Conservation (phyloP, 805 yeast genomes). For the Millerozyma miso region DNA sequence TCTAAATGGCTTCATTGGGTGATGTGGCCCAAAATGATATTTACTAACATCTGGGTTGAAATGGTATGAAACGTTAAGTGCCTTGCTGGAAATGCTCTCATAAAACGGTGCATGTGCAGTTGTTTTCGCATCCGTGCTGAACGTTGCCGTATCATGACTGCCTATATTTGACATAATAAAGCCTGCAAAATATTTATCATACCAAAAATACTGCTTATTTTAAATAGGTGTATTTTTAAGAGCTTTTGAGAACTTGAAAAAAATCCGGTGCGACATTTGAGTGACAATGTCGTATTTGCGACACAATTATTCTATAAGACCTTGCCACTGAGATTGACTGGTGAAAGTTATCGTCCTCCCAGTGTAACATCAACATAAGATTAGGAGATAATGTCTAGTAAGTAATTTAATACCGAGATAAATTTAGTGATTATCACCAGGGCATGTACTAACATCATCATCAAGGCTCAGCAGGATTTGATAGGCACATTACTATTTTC, state of each 20-base stretch:
- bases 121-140: constrained; percentile 32
- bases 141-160: constrained; percentile 20
- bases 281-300: background rate
- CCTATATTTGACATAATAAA: background rate
- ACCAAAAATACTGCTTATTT: background rate
- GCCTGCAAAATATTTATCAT: background rate
- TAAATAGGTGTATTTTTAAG: too few relatives aligned
- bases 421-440: background rate
- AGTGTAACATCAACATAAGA: too few relatives aligned
- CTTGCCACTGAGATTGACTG: background rate
- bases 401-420: constrained; percentile 9
- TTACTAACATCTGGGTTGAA: constrained; percentile 75
- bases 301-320: background rate
- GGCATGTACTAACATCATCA: constrained; percentile 40
- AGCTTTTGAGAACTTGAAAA: background rate
- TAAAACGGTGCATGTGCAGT: constrained; percentile 29
- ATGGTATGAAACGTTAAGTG: constrained; percentile 78
- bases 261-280: background rate
- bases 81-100: constrained; percentile 23
- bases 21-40: constrained; percentile 88
- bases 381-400: constrained; percentile 21
- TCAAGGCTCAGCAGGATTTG: constrained; percentile 85
- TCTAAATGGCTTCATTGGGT: constrained; percentile 98
- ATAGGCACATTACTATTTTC: constrained; percentile 96
- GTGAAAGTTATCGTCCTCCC: background rate